Conservation (phyloP, 805 yeast genomes). For the Wickerhamomyces sydowiorum region DNA sequence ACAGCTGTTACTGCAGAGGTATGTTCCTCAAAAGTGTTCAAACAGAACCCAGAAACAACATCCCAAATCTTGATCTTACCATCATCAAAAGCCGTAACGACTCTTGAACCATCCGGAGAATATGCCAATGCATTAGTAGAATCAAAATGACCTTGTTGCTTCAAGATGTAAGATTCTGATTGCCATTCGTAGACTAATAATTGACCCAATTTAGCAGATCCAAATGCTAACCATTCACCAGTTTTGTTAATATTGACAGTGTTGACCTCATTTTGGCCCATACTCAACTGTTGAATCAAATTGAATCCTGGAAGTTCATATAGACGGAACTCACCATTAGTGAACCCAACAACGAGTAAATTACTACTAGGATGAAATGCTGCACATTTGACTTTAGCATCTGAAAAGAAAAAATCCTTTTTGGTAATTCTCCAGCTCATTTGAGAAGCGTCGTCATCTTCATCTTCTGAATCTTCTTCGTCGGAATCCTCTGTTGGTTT, state of each 20-base stretch:
- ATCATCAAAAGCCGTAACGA: constrained; percentile 93
- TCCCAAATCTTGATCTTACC: constrained; percentile 98
- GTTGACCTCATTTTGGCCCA: constrained; percentile 88
- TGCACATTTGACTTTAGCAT: constrained; percentile 68
- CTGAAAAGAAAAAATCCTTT: constrained; percentile 68
- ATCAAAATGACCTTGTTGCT: constrained; percentile 97
- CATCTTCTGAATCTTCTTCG: constrained; percentile 36
- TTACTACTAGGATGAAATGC: constrained; percentile 73
- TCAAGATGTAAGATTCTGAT: constrained; percentile 88
- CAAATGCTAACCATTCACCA: constrained; percentile 98
- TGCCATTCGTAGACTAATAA: constrained; percentile 98
- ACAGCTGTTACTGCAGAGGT: constrained; percentile 84
- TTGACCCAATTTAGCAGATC: constrained; percentile 89
- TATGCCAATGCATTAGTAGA: constrained; percentile 77
- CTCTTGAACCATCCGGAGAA: constrained; percentile 90
- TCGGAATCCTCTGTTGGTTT: constrained; percentile 44
- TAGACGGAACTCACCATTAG: constrained; percentile 83
- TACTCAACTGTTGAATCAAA: constrained; percentile 77
- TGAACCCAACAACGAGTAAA: constrained; percentile 81
- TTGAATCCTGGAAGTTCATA: constrained; percentile 82
- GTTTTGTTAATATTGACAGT: constrained; percentile 72
- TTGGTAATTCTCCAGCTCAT: constrained; percentile 79
- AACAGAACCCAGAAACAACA: constrained; percentile 83
- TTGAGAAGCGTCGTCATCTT: constrained; percentile 31
- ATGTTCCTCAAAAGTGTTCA: constrained; percentile 89